A percentile compares a stretch with the other conserved stretches of the same genome.
Conservation (phyloP, 352 stramenopile species). For the Pythium volutum region DNA sequence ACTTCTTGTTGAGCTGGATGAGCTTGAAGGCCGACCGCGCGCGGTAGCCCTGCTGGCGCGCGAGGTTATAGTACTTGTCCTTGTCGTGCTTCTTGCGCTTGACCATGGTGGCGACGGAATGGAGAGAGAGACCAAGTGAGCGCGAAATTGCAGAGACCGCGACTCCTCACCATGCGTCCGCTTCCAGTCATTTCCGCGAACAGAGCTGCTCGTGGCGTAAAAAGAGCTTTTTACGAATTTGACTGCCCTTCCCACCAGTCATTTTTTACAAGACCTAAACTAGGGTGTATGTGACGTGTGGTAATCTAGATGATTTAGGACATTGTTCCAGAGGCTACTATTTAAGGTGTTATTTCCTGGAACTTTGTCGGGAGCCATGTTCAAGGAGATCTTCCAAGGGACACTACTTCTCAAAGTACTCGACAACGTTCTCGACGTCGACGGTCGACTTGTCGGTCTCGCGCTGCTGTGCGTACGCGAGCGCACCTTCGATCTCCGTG, state of each 20-base stretch:
- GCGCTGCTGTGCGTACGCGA: slow-evolving; percentile 46
- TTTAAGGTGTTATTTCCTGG: background rate
- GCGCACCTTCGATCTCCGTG: slow-evolving; percentile 56
- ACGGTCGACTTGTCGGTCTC: slow-evolving; percentile 35
- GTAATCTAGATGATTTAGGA: slow-evolving; percentile 3
- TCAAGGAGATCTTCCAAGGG: background rate
- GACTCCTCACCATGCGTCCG: background rate
- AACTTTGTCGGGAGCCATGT: slow-evolving; percentile 6
- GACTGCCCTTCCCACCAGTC: slow-evolving; percentile 25
- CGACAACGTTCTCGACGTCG: slow-evolving; percentile 54
- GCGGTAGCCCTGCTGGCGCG: slow-evolving; percentile 98
- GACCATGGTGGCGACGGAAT: slow-evolving; percentile 47
- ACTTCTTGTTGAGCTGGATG: slow-evolving; percentile 99
- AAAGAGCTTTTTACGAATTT: slow-evolving; percentile 21
- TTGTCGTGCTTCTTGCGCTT: slow-evolving; percentile 99
- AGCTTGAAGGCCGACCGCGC: slow-evolving; percentile 99
- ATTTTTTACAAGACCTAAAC: slow-evolving; percentile 27
- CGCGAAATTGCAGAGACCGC: background rate
- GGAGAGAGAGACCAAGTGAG: slow-evolving; percentile 22
- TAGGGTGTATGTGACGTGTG: slow-evolving; percentile 13
- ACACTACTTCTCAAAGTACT: slow-evolving; percentile 52
- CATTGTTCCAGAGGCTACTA: slow-evolving; percentile 8
- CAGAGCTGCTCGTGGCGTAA: slow-evolving; percentile 9
- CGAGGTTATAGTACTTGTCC: slow-evolving; percentile 99
- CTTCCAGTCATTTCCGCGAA: slow-evolving; percentile 30